Percentiles rank a stretch among this genome's conserved stretches.
phyloP scores from a whole-genome alignment of 2,329 filamentous ascomycete genomes.

The Aureobasidium sp. region DNA sequence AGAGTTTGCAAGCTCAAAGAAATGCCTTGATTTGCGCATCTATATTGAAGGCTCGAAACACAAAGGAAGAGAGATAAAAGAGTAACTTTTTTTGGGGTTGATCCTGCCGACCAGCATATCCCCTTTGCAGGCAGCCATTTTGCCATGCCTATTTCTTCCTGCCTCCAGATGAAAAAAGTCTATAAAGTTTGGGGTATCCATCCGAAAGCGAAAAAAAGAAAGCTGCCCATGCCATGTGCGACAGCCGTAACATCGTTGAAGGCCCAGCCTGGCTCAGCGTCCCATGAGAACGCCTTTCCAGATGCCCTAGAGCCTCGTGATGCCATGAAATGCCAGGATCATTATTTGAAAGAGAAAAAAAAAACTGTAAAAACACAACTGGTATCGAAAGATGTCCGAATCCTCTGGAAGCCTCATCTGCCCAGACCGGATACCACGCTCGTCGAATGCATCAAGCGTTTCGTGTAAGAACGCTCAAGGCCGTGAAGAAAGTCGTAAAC shows the following conservation, averaged over 20 bases:
- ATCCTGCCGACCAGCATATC: slow-evolving; percentile 17
- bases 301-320: slow-evolving; percentile 12
- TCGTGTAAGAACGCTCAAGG: slow-evolving; percentile 11
- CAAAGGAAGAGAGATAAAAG: not conserved
- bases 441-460: slow-evolving; percentile 10
- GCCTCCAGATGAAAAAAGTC: slow-evolving; percentile 17
- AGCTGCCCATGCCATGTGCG: slow-evolving; percentile 12
- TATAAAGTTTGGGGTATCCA: slow-evolving; percentile 16
- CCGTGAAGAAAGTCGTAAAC: slow-evolving; percentile 16
- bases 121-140: slow-evolving; percentile 13
- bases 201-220: slow-evolving; percentile 15
- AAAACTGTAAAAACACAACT: slow-evolving; percentile 8
- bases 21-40: not conserved
- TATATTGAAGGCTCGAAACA: not conserved
- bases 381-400: slow-evolving; percentile 15
- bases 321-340: slow-evolving; percentile 17
- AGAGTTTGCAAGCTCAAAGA: not conserved
- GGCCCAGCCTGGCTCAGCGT: slow-evolving; percentile 13
- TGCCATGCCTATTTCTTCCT: slow-evolving; percentile 13
- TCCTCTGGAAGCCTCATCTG: slow-evolving; percentile 14
- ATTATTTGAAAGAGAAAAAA: slow-evolving; percentile 12
- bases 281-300: slow-evolving; percentile 15
- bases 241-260: slow-evolving; percentile 14
- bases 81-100: slow-evolving; percentile 16
- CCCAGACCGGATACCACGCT: slow-evolving; percentile 14